Evolutionary conservation across 1,139 yeast species (phyloP).

Genomic region (Diutina catenulata): DNA sequence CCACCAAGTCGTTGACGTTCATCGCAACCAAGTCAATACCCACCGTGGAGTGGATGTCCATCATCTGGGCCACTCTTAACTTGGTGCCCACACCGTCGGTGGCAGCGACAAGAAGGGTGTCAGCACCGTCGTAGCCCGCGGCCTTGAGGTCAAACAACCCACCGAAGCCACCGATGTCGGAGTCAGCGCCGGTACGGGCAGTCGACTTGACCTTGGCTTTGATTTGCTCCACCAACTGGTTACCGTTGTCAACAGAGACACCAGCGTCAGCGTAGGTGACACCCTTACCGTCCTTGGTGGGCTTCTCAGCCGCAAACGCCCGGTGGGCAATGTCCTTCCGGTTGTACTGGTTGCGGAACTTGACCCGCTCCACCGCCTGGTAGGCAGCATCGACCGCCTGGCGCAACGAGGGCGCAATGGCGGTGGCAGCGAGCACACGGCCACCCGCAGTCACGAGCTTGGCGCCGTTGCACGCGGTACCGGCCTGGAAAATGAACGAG

Average conservation of each 20-base stretch:
- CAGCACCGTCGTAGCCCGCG: constrained; percentile 68
- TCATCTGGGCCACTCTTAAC: constrained; percentile 83
- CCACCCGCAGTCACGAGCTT: constrained; percentile 84
- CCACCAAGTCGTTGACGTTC: constrained; percentile 96
- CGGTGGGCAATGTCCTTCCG: constrained; percentile 94
- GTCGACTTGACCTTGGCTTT: constrained; percentile 91
- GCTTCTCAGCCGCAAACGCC: constrained; percentile 40
- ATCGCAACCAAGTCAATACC: constrained; percentile 98
- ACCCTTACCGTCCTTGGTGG: constrained; percentile 16
- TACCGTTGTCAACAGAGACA: constrained; percentile 95
- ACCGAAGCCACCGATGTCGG: constrained; percentile 98
- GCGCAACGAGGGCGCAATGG: constrained; percentile 62
- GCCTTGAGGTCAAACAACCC: constrained; percentile 85
- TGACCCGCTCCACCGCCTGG: constrained; percentile 65
- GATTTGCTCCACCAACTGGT: constrained; percentile 77
- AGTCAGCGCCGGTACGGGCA: constrained; percentile 90
- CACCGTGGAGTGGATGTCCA: constrained; percentile 85
- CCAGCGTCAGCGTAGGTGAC: constrained; percentile 91
- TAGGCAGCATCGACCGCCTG: constrained; percentile 84
- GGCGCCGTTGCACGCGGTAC: constrained; percentile 53
- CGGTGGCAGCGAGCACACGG: constrained; percentile 91
- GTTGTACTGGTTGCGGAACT: constrained; percentile 66
- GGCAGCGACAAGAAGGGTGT: constrained; percentile 86
- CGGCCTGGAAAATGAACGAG: constrained; percentile 87
- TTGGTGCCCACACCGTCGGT: constrained; percentile 99